Base-by-base conservation (phyloP, 2,329 filamentous ascomycete species). In the Cytospora chrysosperma region DNA sequence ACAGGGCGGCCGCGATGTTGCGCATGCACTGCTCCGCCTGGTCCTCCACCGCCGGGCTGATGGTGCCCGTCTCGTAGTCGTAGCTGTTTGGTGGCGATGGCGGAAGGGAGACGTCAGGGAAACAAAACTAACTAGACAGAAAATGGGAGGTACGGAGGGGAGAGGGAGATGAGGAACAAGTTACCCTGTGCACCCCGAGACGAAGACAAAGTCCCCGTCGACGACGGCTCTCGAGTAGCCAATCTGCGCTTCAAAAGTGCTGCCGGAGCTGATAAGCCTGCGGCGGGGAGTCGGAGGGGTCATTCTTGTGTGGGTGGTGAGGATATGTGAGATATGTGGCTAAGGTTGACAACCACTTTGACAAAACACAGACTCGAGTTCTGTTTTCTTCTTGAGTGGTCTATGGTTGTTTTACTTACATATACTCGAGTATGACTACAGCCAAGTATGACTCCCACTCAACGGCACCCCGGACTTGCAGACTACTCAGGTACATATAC, bases 161-260 rank as follows among this genome's bases (percentile, higher is more conserved):
- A 30, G 43, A 17, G 21, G 30, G n/a, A 15, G 9, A 61, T 17
- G n/a, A 56, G 40, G 54, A 34, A 47, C 27, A 27, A 61, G 67
- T 59, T 68, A 82, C 81, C 82, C 82, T 3, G 82, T 85, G 43
- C 81, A 84, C 0, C 82, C 82, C 2, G 82, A 84, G 4, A 85
- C 81, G 62, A 84, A 79, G 13, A 85, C 72, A 75, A 79, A 81
- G 57, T 81, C 80, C 13, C 80, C 82, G 1, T 63, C 64, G 21
- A 83, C 76, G 3, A 85, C 81, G 40, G 82, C 82, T 56, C 82
- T 77, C 32, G 82, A 84, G 71, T 85, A 85, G 56, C 80, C 82
- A 60, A 85, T 85, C 65, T 81, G 74, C 28, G 74, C 74, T 71
- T 85, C 82, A 66, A 85, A 85, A 49, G 75, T 71, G 6, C 82